These are phyloP conservation scores for Vitellaria paradoxa DNA, from an alignment of 179 eudicot species.

Conservation along the genomic window DNA sequence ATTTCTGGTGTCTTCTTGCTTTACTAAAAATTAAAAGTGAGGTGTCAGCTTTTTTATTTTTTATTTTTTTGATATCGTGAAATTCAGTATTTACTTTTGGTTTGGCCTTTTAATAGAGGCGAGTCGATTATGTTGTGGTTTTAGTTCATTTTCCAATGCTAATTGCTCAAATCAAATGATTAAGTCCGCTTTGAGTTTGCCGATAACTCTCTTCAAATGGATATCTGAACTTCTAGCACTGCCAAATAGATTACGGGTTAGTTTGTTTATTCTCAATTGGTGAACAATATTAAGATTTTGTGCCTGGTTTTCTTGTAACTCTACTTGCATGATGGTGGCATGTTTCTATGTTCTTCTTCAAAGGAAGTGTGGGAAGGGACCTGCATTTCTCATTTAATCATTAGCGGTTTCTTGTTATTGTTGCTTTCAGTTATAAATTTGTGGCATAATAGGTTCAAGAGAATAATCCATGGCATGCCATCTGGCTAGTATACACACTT, in stretches of 20 bases:
- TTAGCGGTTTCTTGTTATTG: neutral
- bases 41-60: too few relatives aligned
- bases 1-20: neutral
- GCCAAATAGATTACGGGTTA: neutral
- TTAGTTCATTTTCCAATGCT: neutral
- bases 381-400: neutral
- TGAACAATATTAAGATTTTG: neutral
- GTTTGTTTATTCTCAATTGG: too few relatives aligned
- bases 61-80: neutral
- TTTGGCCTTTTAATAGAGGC: too few relatives aligned
- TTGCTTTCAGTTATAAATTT: neutral
- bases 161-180: neutral
- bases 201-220: too few relatives aligned
- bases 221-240: too few relatives aligned
- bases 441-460: slow-evolving; percentile 1
- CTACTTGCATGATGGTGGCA: too few relatives aligned
- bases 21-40: too few relatives aligned
- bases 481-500: too few relatives aligned
- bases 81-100: neutral
- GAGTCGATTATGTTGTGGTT: neutral
- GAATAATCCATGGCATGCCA: neutral
- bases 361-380: neutral
- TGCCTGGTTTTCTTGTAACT: neutral
- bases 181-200: neutral
- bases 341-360: too few relatives aligned